Conservation (phyloP, 2,329 filamentous ascomycete species). For the Hymenoscyphus fructigenus region DNA sequence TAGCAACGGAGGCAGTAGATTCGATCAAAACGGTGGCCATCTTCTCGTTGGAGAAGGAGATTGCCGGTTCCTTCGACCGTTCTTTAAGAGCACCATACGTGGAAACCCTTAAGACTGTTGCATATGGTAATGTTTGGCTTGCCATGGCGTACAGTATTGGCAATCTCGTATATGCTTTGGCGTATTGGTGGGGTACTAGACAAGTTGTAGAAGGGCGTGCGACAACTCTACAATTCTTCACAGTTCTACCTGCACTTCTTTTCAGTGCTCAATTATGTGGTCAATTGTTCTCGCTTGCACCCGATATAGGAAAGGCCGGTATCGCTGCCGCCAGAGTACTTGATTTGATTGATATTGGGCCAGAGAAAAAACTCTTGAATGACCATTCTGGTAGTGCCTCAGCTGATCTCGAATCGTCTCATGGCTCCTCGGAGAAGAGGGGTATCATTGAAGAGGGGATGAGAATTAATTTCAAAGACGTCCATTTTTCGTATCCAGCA, state of each 20-base stretch:
- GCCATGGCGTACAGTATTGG: slow-evolving; percentile 59
- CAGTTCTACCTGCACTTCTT: slow-evolving; percentile 68
- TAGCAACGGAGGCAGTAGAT: slow-evolving; percentile 62
- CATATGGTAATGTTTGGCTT: slow-evolving; percentile 47
- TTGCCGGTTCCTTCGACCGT: slow-evolving; percentile 54
- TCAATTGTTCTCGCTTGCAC: slow-evolving; percentile 72
- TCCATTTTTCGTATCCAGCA: slow-evolving; percentile 66
- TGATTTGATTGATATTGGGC: slow-evolving; percentile 48
- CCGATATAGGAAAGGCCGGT: slow-evolving; percentile 66
- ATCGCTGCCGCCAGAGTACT: slow-evolving; percentile 59
- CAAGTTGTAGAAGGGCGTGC: slow-evolving; percentile 66
- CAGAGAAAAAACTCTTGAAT: slow-evolving; percentile 16
- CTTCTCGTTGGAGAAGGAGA: slow-evolving; percentile 54
- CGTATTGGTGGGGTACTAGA: slow-evolving; percentile 77
- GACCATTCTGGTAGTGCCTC: background rate
- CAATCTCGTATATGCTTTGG: slow-evolving; percentile 70
- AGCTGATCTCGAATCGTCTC: slow-evolving; percentile 37
- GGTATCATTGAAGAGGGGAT: slow-evolving; percentile 42
- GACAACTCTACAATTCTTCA: slow-evolving; percentile 66
- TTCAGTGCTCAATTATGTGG: slow-evolving; percentile 72
- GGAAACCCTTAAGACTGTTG: slow-evolving; percentile 50
- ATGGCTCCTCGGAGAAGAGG: slow-evolving; percentile 12
- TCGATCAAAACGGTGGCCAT: slow-evolving; percentile 63
- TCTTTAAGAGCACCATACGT: slow-evolving; percentile 51
- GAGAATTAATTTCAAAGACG: slow-evolving; percentile 45